Base-by-base conservation (phyloP, 371 early-diverging fungal species). In the Lichtheimia ornata region DNA sequence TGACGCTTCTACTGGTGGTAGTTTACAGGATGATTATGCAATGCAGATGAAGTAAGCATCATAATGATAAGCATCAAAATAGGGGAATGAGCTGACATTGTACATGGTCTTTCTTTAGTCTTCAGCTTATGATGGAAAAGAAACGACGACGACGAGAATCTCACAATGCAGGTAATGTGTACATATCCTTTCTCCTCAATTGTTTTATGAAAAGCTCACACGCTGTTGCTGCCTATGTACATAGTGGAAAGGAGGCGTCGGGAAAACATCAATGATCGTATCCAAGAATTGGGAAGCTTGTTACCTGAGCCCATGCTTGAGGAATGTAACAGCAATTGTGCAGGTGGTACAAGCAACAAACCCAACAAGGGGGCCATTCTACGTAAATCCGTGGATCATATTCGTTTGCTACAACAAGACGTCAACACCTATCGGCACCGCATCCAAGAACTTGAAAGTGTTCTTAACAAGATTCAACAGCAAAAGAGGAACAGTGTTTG, bases 181-280 rank as follows among this genome's bases (percentile, higher is more conserved):
- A n/a, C n/a, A n/a, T n/a, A 4, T 18, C 45, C 13, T 47, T 11
- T 17, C 22, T 22, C 22, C 47, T 47, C 47, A 18, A 47, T 47
- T 47, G 18, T 47, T 47, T 22, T 15, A n/a, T n/a, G 6, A 22
- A 18, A n/a, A 18, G 47, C 47, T 47, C 18, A 47, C 47, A 18
- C 41, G 28, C 18, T 28, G 47, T 50, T 27, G 35, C 43, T 59
- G 51, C 13, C 44, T 44, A 28, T 41, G n/a, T n/a, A n/a, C n/a
- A 6, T 70, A 85, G 96, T 98, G 41, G 98, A 98, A 69, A 84
- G 97, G 58, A 86, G 98, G 50, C 83, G 98, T 52, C 87, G 98
- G 42, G 98, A 98, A 69, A 94, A 95, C 75, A 98, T 98, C 77
- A 98, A 98, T 73, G 97, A 97, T 66, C 91, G 93, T 64, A 98